These are phyloP conservation scores for Daedaleopsis nitida DNA, from an alignment of 768 basidiomycete species.

Conservation along the genomic window DNA sequence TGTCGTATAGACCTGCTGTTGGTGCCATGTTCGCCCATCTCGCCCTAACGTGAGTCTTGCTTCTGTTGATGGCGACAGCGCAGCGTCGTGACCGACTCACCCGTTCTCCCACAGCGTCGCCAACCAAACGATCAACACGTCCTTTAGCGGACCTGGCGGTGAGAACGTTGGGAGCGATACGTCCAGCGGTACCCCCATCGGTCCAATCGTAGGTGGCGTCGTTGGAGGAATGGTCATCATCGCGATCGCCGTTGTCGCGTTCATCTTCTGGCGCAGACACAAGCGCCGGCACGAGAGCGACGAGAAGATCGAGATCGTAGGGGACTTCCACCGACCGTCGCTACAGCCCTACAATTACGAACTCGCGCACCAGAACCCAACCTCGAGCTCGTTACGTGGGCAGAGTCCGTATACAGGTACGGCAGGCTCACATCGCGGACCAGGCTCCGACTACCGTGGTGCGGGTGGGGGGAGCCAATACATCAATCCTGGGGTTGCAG, in stretches of 20 bases:
- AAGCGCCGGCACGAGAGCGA: neutral
- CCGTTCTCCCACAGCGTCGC: neutral
- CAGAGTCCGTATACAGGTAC: neutral
- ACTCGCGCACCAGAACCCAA: neutral
- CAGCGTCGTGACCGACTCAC: neutral
- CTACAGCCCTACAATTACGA: conserved; percentile 6
- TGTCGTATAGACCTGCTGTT: conserved; percentile 7
- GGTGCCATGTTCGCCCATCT: conserved; percentile 18
- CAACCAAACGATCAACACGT: conserved; percentile 3
- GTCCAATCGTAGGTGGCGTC: conserved; percentile 16
- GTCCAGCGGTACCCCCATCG: neutral
- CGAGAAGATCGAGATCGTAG: conserved; percentile 8
- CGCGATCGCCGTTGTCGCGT: neutral
- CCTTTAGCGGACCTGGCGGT: neutral
- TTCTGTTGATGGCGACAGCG: neutral
- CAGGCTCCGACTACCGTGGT: neutral
- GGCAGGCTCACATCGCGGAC: no score
- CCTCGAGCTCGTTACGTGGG: neutral
- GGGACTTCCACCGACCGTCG: conserved; percentile 2
- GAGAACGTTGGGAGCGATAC: neutral
- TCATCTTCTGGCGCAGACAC: conserved; percentile 5
- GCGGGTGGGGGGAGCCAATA: neutral
- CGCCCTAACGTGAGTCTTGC: conserved; percentile 12
- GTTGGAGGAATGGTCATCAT: conserved; percentile 7
- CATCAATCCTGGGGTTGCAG: neutral